These are phyloP conservation scores for Castanea crenata DNA, from an alignment of 306 rosid species.

Conservation along the genomic window DNA sequence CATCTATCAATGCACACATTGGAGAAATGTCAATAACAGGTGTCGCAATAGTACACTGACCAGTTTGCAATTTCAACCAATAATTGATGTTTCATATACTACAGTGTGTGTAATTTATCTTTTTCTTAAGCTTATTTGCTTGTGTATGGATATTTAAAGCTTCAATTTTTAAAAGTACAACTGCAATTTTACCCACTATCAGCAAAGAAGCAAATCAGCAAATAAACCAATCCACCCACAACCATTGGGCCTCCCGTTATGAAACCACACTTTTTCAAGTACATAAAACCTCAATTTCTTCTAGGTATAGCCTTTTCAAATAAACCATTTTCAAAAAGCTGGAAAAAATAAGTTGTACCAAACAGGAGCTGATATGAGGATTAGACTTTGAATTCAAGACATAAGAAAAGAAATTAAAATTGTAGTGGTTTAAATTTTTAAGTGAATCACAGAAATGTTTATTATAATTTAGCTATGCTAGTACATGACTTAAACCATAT, in stretches of 20 bases:
- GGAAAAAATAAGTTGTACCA: too few relatives aligned
- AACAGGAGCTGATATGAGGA: not conserved
- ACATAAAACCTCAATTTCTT: too few relatives aligned
- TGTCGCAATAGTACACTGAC: not conserved
- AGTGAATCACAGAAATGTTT: not conserved
- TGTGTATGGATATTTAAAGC: too few relatives aligned
- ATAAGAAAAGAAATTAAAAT: not conserved
- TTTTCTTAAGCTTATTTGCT: too few relatives aligned
- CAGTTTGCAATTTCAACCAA: not conserved
- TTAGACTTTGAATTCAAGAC: not conserved
- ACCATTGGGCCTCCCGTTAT: too few relatives aligned
- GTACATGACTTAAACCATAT: not conserved
- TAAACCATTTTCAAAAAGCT: too few relatives aligned
- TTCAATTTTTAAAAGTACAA: too few relatives aligned
- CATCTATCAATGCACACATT: conserved; percentile 45
- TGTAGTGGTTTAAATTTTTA: not conserved
- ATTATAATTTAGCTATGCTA: not conserved
- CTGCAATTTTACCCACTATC: too few relatives aligned
- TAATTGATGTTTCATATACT: not conserved
- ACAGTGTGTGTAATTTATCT: not conserved
- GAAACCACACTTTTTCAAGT: too few relatives aligned
- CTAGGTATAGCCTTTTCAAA: too few relatives aligned
- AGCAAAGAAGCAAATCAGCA: too few relatives aligned
- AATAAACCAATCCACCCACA: too few relatives aligned
- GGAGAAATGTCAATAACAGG: conserved; percentile 15